These are phyloP conservation scores for Fulvia fulva DNA, from an alignment of 2,329 filamentous ascomycete genomes.

Conservation along the genomic window DNA sequence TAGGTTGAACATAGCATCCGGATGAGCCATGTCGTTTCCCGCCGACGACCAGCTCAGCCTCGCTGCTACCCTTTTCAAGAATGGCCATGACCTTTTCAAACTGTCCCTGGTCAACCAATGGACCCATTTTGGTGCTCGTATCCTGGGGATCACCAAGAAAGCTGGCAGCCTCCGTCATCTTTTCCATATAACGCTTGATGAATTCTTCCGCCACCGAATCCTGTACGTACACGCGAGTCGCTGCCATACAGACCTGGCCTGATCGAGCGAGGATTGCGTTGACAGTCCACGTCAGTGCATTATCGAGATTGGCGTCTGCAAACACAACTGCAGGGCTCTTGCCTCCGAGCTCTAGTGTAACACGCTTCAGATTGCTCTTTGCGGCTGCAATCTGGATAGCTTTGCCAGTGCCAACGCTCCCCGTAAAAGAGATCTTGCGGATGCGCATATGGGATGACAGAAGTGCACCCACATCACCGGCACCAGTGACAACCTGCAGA, in stretches of 20 bases:
- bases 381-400: slow-evolving; percentile 54
- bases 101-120: slow-evolving; percentile 56
- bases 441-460: slow-evolving; percentile 57
- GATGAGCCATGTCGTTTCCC: slow-evolving; percentile 11
- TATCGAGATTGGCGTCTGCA: slow-evolving; percentile 52
- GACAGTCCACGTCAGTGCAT: slow-evolving; percentile 34
- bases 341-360: slow-evolving; percentile 59
- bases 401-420: slow-evolving; percentile 57
- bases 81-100: slow-evolving; percentile 44
- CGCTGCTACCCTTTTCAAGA: slow-evolving; percentile 11
- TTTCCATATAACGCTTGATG: slow-evolving; percentile 39
- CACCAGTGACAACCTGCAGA: slow-evolving; percentile 56
- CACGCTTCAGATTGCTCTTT: slow-evolving; percentile 54
- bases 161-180: slow-evolving; percentile 37
- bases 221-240: slow-evolving; percentile 56
- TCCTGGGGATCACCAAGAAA: slow-evolving; percentile 41
- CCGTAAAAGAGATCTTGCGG: slow-evolving; percentile 61
- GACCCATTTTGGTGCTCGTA: slow-evolving; percentile 46
- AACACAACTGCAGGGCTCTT: slow-evolving; percentile 58
- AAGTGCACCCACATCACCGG: slow-evolving; percentile 55
- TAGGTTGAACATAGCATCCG: slow-evolving; percentile 44
- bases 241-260: slow-evolving; percentile 52
- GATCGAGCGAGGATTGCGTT: slow-evolving; percentile 48
- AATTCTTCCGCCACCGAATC: slow-evolving; percentile 46
- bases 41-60: slow-evolving; percentile 18